phyloP scores from a whole-genome alignment of 1,139 yeast species.

The Yamadazyma epiphylla region DNA sequence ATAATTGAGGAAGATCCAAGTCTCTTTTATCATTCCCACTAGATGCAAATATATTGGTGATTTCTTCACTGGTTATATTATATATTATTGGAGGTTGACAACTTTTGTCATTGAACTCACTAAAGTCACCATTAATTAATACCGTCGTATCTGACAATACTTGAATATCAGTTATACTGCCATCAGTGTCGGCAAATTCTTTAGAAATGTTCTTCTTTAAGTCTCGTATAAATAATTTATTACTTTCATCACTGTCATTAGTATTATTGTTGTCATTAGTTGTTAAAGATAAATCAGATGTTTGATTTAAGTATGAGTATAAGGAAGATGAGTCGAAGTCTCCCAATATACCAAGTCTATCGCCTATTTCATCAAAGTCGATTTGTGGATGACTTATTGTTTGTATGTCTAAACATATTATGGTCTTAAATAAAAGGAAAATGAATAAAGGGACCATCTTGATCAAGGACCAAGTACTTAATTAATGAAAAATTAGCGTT shows the following conservation, averaged over 20 bases:
- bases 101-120: conserved; percentile 29
- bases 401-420: not conserved
- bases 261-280: not conserved
- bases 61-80: conserved; percentile 43
- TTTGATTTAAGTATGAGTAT: conserved; percentile 52
- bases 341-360: conserved; percentile 60
- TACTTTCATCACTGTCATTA: conserved; percentile 5
- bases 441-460: not conserved
- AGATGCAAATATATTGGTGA: conserved; percentile 33
- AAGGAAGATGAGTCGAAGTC: conserved; percentile 57
- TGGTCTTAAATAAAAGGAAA: not conserved
- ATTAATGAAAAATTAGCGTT: too few species aligned
- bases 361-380: conserved; percentile 30
- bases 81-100: conserved; percentile 52
- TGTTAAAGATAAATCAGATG: conserved; percentile 12
- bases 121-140: conserved; percentile 45
- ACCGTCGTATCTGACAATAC: conserved; percentile 24
- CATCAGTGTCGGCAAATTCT: conserved; percentile 31
- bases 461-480: not conserved
- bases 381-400: conserved; percentile 25
- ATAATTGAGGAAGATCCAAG: conserved; percentile 16
- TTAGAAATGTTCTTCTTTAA: conserved; percentile 22
- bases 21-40: conserved; percentile 19
- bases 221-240: conserved; percentile 30
- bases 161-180: conserved; percentile 27